These are phyloP conservation scores for Zygosaccharomyces pseudorouxii DNA, from an alignment of 805 yeast species.

Conservation along the genomic window DNA sequence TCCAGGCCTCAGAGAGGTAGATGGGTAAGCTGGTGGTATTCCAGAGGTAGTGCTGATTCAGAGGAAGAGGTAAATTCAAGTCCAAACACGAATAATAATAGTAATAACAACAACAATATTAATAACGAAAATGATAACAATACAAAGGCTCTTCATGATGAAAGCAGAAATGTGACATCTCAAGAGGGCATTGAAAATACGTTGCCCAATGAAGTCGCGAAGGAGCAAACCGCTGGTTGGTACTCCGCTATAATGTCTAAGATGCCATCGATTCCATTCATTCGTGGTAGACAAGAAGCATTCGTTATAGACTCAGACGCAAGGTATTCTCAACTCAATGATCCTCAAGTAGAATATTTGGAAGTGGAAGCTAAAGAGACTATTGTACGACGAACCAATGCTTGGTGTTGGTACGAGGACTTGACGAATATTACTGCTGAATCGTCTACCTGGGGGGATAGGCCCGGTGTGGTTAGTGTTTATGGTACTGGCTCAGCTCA, in stretches of 20 bases:
- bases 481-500: constrained; percentile 28
- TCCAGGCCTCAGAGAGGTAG: constrained; percentile 1
- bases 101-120: background rate
- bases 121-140: background rate
- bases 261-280: constrained; percentile 14
- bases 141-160: background rate
- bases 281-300: constrained; percentile 5
- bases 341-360: constrained; percentile 24
- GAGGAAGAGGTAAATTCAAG: background rate
- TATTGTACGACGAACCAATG: constrained; percentile 18
- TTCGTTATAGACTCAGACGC: constrained; percentile 17
- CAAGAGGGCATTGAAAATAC: background rate
- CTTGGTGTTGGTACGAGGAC: constrained; percentile 36
- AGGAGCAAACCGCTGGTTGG: constrained; percentile 13
- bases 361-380: constrained; percentile 26
- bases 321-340: constrained; percentile 27
- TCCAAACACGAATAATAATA: background rate
- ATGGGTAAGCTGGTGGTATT: constrained; percentile 13
- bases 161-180: background rate
- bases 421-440: constrained; percentile 15
- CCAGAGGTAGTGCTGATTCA: background rate
- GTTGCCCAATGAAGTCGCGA: background rate
- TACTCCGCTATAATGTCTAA: constrained; percentile 13
- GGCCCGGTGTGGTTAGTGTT: constrained; percentile 28
- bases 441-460: constrained; percentile 12